Evolutionary conservation across 306 rosid genomes (phyloP).

Genomic region (Sicyos baderoa): DNA sequence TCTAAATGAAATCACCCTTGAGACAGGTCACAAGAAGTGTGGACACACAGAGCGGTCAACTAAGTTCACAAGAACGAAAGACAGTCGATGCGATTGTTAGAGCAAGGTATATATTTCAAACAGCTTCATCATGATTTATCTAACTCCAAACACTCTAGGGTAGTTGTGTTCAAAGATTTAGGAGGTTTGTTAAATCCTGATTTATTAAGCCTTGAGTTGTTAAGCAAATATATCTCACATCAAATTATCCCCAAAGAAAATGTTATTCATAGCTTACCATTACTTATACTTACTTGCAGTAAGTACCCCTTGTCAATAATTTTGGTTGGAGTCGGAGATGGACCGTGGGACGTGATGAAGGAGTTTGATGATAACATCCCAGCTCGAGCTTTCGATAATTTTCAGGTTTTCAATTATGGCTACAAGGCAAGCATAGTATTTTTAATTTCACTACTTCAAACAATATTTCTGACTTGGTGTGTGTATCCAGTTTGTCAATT

Average conservation of each 20-base stretch:
- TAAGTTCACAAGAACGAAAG: constrained; percentile 67
- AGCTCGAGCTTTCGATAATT: constrained; percentile 73
- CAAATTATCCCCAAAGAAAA: too few species aligned
- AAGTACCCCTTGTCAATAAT: constrained; percentile 68
- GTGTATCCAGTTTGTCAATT: constrained; percentile 60
- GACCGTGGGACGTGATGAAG: constrained; percentile 92
- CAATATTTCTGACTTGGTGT: constrained; percentile 6
- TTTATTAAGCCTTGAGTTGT: too few species aligned
- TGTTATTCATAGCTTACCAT: too few species aligned
- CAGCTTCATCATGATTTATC: not conserved
- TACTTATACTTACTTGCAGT: constrained; percentile 36
- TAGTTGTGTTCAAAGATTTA: too few species aligned
- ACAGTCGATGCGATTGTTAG: constrained; percentile 76
- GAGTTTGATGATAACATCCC: constrained; percentile 87
- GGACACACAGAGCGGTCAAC: constrained; percentile 51
- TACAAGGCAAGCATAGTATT: not conserved
- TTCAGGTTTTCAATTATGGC: constrained; percentile 46
- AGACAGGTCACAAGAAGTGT: constrained; percentile 73
- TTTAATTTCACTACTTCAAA: not conserved
- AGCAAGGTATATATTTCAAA: constrained; percentile 59
- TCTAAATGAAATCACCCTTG: not conserved
- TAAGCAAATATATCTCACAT: too few species aligned
- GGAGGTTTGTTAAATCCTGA: too few species aligned
- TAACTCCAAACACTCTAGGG: not conserved
- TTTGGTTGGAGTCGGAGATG: constrained; percentile 99